A percentile compares a stretch with the other conserved stretches of the same genome.
Conservation (phyloP, 1,284 basidiomycete genomes). For the Gymnopus androsaceus region DNA sequence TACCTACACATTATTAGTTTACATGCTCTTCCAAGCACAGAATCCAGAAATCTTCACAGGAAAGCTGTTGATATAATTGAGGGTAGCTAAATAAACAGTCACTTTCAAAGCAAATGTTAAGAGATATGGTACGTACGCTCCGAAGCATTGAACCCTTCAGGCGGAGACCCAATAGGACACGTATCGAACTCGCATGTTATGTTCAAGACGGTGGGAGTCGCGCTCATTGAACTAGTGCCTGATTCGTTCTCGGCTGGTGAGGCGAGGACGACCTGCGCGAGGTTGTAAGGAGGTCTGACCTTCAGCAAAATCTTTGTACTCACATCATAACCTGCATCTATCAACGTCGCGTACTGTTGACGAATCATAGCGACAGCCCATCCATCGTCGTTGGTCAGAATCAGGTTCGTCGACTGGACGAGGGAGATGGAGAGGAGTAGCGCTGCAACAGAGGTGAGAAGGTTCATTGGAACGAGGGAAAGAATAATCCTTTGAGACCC, state of each 20-base stretch:
- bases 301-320: constrained; percentile 17
- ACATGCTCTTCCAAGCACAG: no score
- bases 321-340: constrained; percentile 42
- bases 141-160: constrained; percentile 43
- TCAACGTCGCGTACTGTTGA: constrained; percentile 39
- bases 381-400: constrained; percentile 52
- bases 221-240: constrained; percentile 40
- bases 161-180: constrained; percentile 43
- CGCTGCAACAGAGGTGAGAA: background rate
- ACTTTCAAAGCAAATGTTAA: background rate
- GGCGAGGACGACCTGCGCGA: constrained; percentile 37
- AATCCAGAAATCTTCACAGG: no score
- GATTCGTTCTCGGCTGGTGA: constrained; percentile 45
- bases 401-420: constrained; percentile 24
- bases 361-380: constrained; percentile 55
- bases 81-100: no score
- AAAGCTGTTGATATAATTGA: constrained; percentile 34
- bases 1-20: no score
- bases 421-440: background rate
- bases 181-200: constrained; percentile 43
- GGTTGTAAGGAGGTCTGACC: background rate
- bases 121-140: constrained; percentile 37
- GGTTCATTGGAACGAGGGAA: background rate
- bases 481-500: no score
- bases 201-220: constrained; percentile 29